Evolutionary conservation across 371 early-diverging fungal genomes (phyloP).

Genomic region (Haplosporangium sp.): DNA sequence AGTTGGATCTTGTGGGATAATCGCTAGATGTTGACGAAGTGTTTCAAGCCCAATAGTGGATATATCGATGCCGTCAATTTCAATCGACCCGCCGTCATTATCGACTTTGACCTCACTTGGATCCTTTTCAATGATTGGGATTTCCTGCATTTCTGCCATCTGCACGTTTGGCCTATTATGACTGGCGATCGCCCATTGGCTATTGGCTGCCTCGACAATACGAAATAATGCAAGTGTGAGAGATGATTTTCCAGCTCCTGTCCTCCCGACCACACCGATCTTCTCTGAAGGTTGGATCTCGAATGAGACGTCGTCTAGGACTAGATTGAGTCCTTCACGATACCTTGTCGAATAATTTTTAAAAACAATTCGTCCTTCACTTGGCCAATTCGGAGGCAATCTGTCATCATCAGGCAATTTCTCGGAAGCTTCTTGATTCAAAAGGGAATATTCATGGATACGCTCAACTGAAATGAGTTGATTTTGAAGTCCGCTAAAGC

Average conservation of each 20-base stretch:
- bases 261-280: constrained; percentile 92
- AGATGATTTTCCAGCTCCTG: constrained; percentile 94
- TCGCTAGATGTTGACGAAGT: constrained; percentile 60
- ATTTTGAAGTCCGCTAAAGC: constrained; percentile 70
- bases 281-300: constrained; percentile 75
- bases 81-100: constrained; percentile 43
- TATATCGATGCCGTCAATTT: constrained; percentile 81
- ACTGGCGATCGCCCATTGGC: constrained; percentile 56
- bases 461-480: constrained; percentile 86
- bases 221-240: constrained; percentile 91
- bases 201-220: constrained; percentile 84
- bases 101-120: constrained; percentile 17
- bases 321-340: constrained; percentile 71
- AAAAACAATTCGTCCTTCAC: constrained; percentile 73
- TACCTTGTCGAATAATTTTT: constrained; percentile 73
- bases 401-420: constrained; percentile 40
- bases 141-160: background rate
- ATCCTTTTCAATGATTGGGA: constrained; percentile 59
- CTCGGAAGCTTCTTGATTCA: constrained; percentile 68
- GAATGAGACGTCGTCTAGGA: constrained; percentile 73
- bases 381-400: constrained; percentile 76
- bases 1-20: constrained; percentile 95
- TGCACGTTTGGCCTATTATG: constrained; percentile 62
- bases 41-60: constrained; percentile 33
- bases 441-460: constrained; percentile 68